Evolutionary conservation across 1,284 basidiomycete species (phyloP).

Genomic region (Abortiporus biennis): DNA sequence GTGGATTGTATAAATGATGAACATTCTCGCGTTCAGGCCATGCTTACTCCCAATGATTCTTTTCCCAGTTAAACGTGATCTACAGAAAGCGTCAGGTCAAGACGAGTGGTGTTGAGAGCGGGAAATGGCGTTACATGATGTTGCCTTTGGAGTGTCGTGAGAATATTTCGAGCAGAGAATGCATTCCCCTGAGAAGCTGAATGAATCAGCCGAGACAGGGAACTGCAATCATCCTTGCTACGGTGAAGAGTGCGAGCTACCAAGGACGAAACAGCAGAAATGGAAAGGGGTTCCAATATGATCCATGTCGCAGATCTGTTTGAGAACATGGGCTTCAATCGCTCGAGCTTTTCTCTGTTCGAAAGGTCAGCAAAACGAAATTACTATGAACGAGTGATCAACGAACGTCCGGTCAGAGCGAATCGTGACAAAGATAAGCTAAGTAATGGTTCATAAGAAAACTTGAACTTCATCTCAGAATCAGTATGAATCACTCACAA

Average conservation of each 20-base stretch:
- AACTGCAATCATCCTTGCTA: conserved; percentile 46
- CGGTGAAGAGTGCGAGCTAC: conserved; percentile 59
- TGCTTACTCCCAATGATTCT: conserved; percentile 57
- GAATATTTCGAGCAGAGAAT: conserved; percentile 55
- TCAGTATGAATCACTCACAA: conserved; percentile 22
- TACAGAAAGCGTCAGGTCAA: conserved; percentile 18
- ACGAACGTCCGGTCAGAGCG: conserved; percentile 52
- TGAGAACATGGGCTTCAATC: conserved; percentile 49
- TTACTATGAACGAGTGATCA: conserved; percentile 2
- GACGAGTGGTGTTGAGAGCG: too few relatives aligned
- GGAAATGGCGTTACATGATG: conserved; percentile 46
- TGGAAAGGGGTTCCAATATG: conserved; percentile 50
- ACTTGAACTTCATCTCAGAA: conserved; percentile 6
- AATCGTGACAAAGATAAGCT: conserved; percentile 64
- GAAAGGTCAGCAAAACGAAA: neutral
- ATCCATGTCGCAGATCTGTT: conserved; percentile 61
- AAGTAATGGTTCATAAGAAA: conserved; percentile 7
- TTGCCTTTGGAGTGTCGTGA: conserved; percentile 54
- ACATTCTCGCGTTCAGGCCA: neutral
- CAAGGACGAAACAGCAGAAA: conserved; percentile 46
- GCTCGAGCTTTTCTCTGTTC: conserved; percentile 37
- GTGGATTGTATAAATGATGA: conserved; percentile 1
- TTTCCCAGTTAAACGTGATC: conserved; percentile 57
- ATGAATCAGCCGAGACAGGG: conserved; percentile 49
- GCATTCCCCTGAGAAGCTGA: conserved; percentile 59